These are phyloP conservation scores for Lenzites betulinus DNA, from an alignment of 768 basidiomycete species.

Conservation along the genomic window DNA sequence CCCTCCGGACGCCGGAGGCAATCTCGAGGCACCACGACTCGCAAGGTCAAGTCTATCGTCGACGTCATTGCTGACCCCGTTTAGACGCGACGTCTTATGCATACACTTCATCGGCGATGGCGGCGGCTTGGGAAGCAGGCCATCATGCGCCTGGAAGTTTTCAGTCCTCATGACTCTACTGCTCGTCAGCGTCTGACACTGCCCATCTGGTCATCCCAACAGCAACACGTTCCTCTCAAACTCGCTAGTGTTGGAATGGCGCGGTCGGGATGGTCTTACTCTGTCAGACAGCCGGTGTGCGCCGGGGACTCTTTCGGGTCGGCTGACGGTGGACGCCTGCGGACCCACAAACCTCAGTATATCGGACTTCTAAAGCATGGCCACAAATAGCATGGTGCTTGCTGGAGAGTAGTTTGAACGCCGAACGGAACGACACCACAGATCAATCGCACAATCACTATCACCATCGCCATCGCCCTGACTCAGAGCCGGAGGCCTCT, in stretches of 20 bases:
- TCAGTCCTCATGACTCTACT: slow-evolving; percentile 1
- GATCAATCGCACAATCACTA: background rate
- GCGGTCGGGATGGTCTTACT: no score
- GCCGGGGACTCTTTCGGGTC: background rate
- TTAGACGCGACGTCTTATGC: background rate
- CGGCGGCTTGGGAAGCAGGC: background rate
- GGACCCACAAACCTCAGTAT: background rate
- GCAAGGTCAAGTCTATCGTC: background rate
- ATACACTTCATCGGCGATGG: slow-evolving; percentile 8
- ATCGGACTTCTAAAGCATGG: background rate
- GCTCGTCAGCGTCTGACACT: background rate
- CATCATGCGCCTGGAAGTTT: background rate
- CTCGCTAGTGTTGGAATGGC: no score
- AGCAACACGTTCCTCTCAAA: background rate
- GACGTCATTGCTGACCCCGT: slow-evolving; percentile 9
- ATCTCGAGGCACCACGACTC: background rate
- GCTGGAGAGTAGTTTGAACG: slow-evolving; percentile 11
- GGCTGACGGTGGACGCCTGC: background rate
- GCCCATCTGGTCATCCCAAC: background rate
- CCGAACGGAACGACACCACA: slow-evolving; percentile 2
- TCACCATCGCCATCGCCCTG: background rate
- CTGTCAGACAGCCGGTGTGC: background rate
- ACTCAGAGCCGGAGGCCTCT: slow-evolving; percentile 49
- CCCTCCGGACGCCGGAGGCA: background rate
- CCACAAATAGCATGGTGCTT: slow-evolving; percentile 9